Base-by-base conservation (phyloP, 306 rosid species). In the Pyrus communis region DNA sequence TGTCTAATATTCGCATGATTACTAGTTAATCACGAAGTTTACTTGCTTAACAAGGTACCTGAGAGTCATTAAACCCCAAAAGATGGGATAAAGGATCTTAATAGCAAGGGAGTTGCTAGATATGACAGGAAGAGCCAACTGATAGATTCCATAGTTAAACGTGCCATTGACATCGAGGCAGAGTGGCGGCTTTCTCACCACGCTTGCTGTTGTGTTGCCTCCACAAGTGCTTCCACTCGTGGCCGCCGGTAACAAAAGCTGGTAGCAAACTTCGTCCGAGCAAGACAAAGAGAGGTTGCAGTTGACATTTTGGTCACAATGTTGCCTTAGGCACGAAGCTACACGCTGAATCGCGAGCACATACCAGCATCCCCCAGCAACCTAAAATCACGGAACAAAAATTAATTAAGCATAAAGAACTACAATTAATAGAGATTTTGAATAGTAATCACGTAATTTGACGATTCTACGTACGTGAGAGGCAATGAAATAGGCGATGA, bases 321-420 rank as follows among this genome's bases (percentile, higher is more conserved):
- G 98, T 59, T 86, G 91, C 75, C 79, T 80, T 21, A 96, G 89
- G 78, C 99, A 96, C 0, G 96, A 86, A 12, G 99, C 99, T 3
- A 96, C 97, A 1, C 99, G 90, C 43, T 96, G 99, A 81, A 96
- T 92, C 0, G 97, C 99, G 54, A 96, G 99, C 27, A 96, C 99
- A 80, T 96, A 96, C 99, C 99, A 96, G 77, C 99, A 96, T 64
- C 99, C 99, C 80, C 99, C 99, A 3, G 99, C 99, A 75, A 96
- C 99, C 99, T 95, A 57, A 21, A 73, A 31, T 15, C 65, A 75
- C 7, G 15, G 42, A 35, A 11, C 4, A 27, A 49, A 27, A 25
- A 54, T 67, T 17, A 52, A 18, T 30, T 30, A 33, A n/a, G 15
- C 63, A 40, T n/a, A n/a, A 12, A 54, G 19, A 51, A 35, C 6